Evolutionary conservation across 495 filamentous ascomycete species (phyloP).

Genomic region (Daldinia loculata): DNA sequence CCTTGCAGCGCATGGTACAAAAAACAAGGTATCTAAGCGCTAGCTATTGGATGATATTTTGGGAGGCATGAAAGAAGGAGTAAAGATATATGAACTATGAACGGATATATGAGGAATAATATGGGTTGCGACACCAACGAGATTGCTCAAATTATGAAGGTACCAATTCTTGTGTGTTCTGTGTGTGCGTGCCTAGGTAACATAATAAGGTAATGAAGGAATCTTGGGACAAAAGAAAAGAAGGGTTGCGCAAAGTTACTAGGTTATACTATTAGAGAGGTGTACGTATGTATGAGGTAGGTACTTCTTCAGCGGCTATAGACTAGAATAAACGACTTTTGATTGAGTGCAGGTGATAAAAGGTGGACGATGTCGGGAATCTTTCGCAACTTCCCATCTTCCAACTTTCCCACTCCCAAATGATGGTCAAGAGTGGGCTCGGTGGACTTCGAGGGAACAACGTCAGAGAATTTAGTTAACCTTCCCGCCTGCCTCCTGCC

Average conservation of each 20-base stretch:
- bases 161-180: not conserved
- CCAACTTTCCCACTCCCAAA: constrained; percentile 12
- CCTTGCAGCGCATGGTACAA: constrained; percentile 40
- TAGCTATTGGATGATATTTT: constrained; percentile 28
- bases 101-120: constrained; percentile 13
- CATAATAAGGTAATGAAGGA: not conserved
- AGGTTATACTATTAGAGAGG: not conserved
- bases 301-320: not conserved
- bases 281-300: not conserved
- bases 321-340: constrained; percentile 4
- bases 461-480: constrained; percentile 26
- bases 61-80: constrained; percentile 15
- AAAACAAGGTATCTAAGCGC: constrained; percentile 25
- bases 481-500: not conserved
- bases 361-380: constrained; percentile 12
- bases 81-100: constrained; percentile 6
- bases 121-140: constrained; percentile 19
- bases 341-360: constrained; percentile 13
- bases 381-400: not conserved
- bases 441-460: constrained; percentile 33
- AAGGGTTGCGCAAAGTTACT: constrained; percentile 15
- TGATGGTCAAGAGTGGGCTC: not conserved
- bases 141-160: constrained; percentile 1
- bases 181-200: not conserved
- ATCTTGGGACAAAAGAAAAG: not conserved